Evolutionary conservation across 2,329 filamentous ascomycete species (phyloP), one percentile per base, ranked within the genome.

Genomic region (Colletotrichum theobromicola): DNA sequence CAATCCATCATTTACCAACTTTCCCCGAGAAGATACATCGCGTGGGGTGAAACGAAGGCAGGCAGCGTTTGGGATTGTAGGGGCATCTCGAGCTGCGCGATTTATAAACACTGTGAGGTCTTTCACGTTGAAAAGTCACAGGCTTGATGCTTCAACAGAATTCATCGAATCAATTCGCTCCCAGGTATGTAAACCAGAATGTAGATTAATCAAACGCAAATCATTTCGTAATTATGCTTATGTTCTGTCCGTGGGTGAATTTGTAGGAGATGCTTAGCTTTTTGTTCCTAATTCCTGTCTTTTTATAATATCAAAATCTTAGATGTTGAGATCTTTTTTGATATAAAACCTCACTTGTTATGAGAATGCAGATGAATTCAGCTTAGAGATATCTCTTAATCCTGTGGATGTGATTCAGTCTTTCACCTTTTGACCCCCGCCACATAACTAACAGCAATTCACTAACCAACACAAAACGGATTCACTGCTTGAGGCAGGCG

Each of bases 391-490:
- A 9, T 46, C 37, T 46, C 1, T n/a, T 7, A 13, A 50, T 5
- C 5, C 6, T 50, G 10, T 7, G n/a, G n/a, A n/a, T n/a, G 21
- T 50, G 4, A 50, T 0, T 21, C 4, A 1, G 13, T 3, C 13
- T 13, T 50, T n/a, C n/a, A n/a, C 1, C 42, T 12, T 50, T 24
- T 24, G 9, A 21, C n/a, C 24, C 42, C 24, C n/a, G 4, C 34
- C 10, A 50, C n/a, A n/a, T n/a, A n/a, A n/a, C n/a, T 50, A 10
- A 50, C 42, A 50, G 24, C 5, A 50, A n/a, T 21, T 21, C 42
- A 50, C 10, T 13, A 7, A n/a, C 10, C n/a, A 50, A 50, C 9
- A 21, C 13, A 7, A 10, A 50, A 21, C 24, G 7, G 10, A n/a
- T 50, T 50, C 42, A 50, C 42, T 21, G 6, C n/a, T 50, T 50